Base-by-base conservation (phyloP, 345 rosid species). In the Capsella bursapastoris region DNA sequence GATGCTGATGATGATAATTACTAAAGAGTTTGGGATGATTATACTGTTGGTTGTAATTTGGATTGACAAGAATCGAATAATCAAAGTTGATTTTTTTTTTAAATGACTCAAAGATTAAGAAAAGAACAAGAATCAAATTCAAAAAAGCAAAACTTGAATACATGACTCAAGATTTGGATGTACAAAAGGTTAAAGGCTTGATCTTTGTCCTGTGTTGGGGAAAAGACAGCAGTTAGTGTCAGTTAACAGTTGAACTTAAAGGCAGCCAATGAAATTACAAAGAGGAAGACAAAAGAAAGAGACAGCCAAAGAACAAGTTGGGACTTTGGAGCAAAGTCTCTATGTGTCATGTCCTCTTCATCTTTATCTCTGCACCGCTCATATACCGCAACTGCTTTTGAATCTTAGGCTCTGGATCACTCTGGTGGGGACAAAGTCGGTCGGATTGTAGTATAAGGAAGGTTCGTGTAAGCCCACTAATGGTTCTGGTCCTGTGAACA, bases 281-380 rank as follows among this genome's bases (percentile, higher is more conserved):
- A 71, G 75, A 28, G 28, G 14, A 50, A 60, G 38, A 71, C 31
- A 37, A 60, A 60, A 34, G 57, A 70, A 15, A 60, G 75, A 59
- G 75, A 71, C 75, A 40, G 31, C 75, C 68, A 51, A 61, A 61
- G 41, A 63, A 71, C 75, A 71, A 71, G 68, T 71, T 71, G 75
- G 43, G 50, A n/a, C 18, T 25, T 60, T 60, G 75, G 47, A 32
- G n/a, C 50, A 49, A 41, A 38, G 55, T 52, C 75, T 49, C 8
- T 6, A 62, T 72, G 69, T 51, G 56, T 64, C 47, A 52, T 72
- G 64, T 73, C 77, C 38, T 53, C 37, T 51, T 32, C 56, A 53
- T 64, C 61, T 64, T 52, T 29, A 62, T 51, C 41, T 48, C 41
- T 52, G 18, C 69, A 41, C 45, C 69, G 53, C 68, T 63, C 69